phyloP scores from a whole-genome alignment of 306 rosid genomes.

The Erythrophleum fordii region DNA sequence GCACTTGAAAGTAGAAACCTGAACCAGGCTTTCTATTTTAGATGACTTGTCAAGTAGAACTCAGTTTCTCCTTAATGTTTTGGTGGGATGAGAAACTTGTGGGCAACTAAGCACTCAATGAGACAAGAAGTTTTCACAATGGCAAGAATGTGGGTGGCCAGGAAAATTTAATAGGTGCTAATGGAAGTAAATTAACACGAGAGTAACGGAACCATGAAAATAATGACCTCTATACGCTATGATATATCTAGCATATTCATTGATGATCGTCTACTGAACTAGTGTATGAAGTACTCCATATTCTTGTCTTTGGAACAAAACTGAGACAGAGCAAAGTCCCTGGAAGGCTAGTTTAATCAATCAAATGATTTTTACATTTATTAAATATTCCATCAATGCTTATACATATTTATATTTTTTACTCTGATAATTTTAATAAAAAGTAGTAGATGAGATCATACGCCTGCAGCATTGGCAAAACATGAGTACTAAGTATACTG shows the following conservation, averaged over 20 bases:
- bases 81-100: background rate
- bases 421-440: background rate
- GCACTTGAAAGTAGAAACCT: background rate
- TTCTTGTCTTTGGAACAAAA: slow-evolving; percentile 8
- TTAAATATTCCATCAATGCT: background rate
- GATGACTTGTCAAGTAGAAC: background rate
- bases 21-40: background rate
- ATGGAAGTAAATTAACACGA: background rate
- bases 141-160: background rate
- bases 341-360: background rate
- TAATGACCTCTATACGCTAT: background rate
- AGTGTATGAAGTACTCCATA: background rate
- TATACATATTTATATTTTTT: background rate
- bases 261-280: background rate
- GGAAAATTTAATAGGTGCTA: background rate
- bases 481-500: background rate
- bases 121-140: background rate
- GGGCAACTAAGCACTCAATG: background rate
- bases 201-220: background rate
- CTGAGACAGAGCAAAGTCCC: background rate
- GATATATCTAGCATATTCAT: background rate
- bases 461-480: background rate
- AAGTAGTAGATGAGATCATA: background rate
- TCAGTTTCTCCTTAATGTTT: background rate
- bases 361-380: slow-evolving; percentile 5